Evolutionary conservation across 495 filamentous ascomycete genomes (phyloP).

Genomic region (Aspergillus avenaceus): DNA sequence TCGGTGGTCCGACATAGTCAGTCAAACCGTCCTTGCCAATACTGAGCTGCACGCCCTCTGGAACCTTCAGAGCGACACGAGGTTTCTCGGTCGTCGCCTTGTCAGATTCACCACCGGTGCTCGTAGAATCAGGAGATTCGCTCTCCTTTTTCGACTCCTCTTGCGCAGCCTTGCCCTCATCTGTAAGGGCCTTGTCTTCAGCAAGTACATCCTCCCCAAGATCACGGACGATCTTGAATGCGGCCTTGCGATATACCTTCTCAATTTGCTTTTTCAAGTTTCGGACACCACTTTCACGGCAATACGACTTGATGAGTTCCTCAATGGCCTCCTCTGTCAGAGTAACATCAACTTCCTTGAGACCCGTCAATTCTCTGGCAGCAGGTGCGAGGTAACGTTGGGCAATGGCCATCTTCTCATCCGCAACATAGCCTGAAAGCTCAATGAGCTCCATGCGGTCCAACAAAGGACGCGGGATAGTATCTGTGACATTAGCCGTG

Average conservation of each 20-base stretch:
- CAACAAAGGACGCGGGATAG: slow-evolving; percentile 88
- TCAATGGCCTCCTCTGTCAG: slow-evolving; percentile 80
- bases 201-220: slow-evolving; percentile 81
- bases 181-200: slow-evolving; percentile 79
- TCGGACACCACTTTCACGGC: slow-evolving; percentile 91
- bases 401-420: slow-evolving; percentile 99
- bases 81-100: slow-evolving; percentile 72
- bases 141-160: slow-evolving; percentile 62
- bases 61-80: slow-evolving; percentile 76
- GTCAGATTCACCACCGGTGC: slow-evolving; percentile 56
- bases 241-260: slow-evolving; percentile 96
- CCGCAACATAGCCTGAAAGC: slow-evolving; percentile 92
- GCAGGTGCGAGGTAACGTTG: slow-evolving; percentile 87
- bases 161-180: slow-evolving; percentile 80
- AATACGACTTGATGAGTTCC: slow-evolving; percentile 98
- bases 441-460: slow-evolving; percentile 99
- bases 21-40: slow-evolving; percentile 90
- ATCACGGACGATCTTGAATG: slow-evolving; percentile 94
- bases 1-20: slow-evolving; percentile 94
- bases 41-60: slow-evolving; percentile 77
- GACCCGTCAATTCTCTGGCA: slow-evolving; percentile 83
- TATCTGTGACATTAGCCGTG: slow-evolving; percentile 98
- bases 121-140: slow-evolving; percentile 51
- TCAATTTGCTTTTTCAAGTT: slow-evolving; percentile 99
- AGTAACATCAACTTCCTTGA: slow-evolving; percentile 87